phyloP scores from a whole-genome alignment of 23 red algal species.

The Chondrus crispus region DNA sequence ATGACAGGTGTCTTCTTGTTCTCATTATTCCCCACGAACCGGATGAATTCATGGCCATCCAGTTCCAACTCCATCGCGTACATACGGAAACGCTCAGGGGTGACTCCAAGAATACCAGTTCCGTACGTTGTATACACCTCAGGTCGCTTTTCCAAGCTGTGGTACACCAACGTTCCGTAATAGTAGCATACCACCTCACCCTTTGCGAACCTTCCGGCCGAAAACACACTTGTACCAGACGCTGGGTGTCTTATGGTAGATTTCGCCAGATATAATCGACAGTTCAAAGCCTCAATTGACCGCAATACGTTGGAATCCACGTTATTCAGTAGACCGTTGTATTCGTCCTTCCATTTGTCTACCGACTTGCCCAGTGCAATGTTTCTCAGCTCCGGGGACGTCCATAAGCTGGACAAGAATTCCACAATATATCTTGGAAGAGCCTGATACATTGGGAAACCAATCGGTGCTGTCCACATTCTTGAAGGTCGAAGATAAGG shows the following conservation, averaged over 20 bases:
- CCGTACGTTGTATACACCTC: not conserved
- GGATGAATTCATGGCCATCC: not conserved
- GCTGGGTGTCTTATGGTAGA: constrained; percentile 25
- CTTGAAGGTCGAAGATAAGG: not conserved
- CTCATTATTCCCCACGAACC: not conserved
- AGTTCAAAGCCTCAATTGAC: not conserved
- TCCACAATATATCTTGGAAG: not conserved
- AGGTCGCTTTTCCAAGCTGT: not conserved
- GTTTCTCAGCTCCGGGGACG: not conserved
- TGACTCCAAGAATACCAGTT: not conserved
- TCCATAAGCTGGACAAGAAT: not conserved
- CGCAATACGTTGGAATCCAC: not conserved
- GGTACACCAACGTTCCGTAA: constrained; percentile 26
- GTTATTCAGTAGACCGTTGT: not conserved
- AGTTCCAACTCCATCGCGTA: constrained; percentile 8
- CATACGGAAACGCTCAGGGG: not conserved
- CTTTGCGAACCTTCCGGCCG: not conserved
- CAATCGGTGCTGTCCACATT: not conserved
- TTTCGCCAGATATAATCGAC: not conserved
- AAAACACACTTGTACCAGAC: not conserved
- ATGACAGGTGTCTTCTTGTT: not conserved
- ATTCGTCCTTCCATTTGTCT: not conserved
- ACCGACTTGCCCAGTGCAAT: not conserved
- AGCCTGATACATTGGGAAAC: not conserved
- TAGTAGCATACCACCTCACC: not conserved